These are phyloP conservation scores for Rhytidiadelphus loreus DNA, from an alignment of 225 moss, liverwort and hornwort species.

Conservation along the genomic window DNA sequence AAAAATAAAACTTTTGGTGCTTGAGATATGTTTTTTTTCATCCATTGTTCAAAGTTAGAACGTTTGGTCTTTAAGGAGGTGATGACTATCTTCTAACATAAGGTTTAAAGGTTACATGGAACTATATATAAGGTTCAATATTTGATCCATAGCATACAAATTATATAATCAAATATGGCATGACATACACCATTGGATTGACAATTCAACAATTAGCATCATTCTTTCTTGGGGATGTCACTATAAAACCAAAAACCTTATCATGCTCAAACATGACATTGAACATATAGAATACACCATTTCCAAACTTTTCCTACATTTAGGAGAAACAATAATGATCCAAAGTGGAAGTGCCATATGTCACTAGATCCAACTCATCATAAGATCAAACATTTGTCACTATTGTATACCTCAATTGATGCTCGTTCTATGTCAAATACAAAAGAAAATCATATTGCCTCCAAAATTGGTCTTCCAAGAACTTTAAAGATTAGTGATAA, in stretches of 20 bases:
- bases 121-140: accelerated
- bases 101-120: neutral
- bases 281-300: neutral
- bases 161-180: neutral
- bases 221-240: neutral
- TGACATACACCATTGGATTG: neutral
- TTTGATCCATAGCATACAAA: neutral
- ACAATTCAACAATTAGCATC: neutral
- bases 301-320: neutral
- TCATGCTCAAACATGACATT: neutral
- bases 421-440: neutral
- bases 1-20: neutral
- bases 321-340: neutral
- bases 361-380: neutral
- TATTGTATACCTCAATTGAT: neutral
- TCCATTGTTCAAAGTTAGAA: neutral
- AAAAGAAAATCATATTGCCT: neutral
- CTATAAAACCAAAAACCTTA: neutral
- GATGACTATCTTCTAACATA: neutral
- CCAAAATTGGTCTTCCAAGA: neutral
- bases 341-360: neutral
- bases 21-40: neutral
- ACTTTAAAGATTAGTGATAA: neutral
- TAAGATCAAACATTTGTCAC: neutral
- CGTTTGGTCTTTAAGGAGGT: accelerated